phyloP scores from a whole-genome alignment of 345 rosid genomes.

The Populus davidiana region DNA sequence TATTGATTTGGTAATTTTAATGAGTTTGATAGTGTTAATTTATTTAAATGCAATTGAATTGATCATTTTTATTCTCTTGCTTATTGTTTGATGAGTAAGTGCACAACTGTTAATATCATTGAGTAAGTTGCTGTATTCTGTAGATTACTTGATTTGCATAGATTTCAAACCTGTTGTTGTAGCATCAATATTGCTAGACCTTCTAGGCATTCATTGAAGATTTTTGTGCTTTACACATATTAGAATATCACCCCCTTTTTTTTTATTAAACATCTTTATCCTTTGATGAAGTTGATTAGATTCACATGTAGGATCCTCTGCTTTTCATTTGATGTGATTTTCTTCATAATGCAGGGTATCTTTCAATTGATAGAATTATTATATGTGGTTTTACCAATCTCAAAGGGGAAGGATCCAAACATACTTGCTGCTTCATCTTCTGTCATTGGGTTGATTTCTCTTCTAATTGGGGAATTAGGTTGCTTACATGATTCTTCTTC shows the following conservation, averaged over 20 bases:
- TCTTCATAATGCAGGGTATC: constrained; percentile 35
- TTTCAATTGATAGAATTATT: constrained; percentile 37
- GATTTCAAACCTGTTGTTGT: too few relatives aligned
- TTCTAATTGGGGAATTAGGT: constrained; percentile 67
- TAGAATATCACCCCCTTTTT: too few relatives aligned
- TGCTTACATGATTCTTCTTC: constrained; percentile 1
- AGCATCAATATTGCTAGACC: too few relatives aligned
- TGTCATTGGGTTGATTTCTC: constrained; percentile 39
- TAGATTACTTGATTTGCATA: too few relatives aligned
- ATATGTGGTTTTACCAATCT: constrained; percentile 24
- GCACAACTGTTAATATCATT: too few relatives aligned
- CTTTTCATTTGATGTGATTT: neutral
- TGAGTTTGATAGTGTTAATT: neutral
- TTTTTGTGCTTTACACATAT: too few relatives aligned
- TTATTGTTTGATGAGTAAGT: too few relatives aligned
- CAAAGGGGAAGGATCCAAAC: constrained; percentile 9
- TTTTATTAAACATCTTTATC: neutral
- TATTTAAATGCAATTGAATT: neutral
- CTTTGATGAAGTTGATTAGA: neutral
- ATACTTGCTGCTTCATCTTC: constrained; percentile 35
- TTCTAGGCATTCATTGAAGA: too few relatives aligned
- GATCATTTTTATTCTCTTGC: neutral
- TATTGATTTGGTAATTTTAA: neutral
- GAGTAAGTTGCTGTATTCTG: too few relatives aligned
- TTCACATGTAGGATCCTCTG: too few relatives aligned